Evolutionary conservation across 306 rosid genomes (phyloP).

Genomic region (Vigna radiata): DNA sequence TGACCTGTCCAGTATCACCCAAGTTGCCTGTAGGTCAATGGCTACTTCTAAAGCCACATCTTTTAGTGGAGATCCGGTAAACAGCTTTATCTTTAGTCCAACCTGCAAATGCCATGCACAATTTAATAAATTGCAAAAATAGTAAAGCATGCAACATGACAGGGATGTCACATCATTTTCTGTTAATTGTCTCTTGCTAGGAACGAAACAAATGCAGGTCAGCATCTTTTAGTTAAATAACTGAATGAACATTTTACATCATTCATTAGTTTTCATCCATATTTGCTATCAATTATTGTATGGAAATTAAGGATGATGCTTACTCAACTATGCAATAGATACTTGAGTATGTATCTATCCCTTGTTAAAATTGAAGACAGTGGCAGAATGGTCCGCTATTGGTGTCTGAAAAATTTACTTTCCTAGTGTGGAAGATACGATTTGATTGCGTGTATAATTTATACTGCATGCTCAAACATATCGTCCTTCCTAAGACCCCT

Average conservation of each 20-base stretch:
- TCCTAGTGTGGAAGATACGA: too few species aligned
- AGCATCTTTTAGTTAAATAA: background rate
- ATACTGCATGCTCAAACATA: too few species aligned
- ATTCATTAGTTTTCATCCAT: too few species aligned
- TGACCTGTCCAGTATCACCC: conserved; percentile 84
- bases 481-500: too few species aligned
- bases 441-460: too few species aligned
- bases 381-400: too few species aligned
- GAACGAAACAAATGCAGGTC: conserved; percentile 16
- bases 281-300: too few species aligned
- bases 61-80: conserved; percentile 58
- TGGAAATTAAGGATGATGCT: too few species aligned
- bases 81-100: conserved; percentile 56
- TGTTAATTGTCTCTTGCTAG: conserved; percentile 1
- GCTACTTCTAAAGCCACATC: conserved; percentile 57
- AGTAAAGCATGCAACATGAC: conserved; percentile 22
- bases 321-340: too few species aligned
- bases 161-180: conserved; percentile 1
- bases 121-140: conserved; percentile 33
- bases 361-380: too few species aligned
- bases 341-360: too few species aligned
- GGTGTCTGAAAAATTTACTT: too few species aligned
- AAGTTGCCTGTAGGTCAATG: conserved; percentile 58
- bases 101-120: conserved; percentile 58
- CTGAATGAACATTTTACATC: background rate